Evolutionary conservation across 2,329 filamentous ascomycete genomes (phyloP), one percentile per base, ranked within the genome.

Genomic region (Fusarium sp.): DNA sequence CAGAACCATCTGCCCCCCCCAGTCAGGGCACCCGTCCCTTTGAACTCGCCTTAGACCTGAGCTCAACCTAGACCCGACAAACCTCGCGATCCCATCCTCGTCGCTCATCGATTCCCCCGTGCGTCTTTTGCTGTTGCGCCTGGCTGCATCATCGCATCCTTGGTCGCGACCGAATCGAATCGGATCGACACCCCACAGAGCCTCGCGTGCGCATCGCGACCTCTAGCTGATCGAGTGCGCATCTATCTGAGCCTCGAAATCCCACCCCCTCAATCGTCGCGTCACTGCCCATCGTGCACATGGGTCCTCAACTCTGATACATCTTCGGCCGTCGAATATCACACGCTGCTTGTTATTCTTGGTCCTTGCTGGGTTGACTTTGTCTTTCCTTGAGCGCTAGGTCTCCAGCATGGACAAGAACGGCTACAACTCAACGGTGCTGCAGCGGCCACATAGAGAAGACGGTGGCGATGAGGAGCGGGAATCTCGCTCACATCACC

Each of bases 351-450:
- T 73, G 66, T 61, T 73, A 47, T 47, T 57, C 30, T 27, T 43
- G 56, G 58, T 65, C 63, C 65, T 66, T 66, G 35, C 20, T 35
- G 63, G 50, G 27, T 50, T 64, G 70, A 62, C 62, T 65, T 66
- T 63, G 68, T 63, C 70, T 63, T 71, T 63, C 45, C 66, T 50
- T 65, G 38, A 68, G 72, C 72, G 66, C 72, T 76, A 74, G 59
- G 63, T 54, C 47, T 66, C 63, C 78, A 79, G 65, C 69, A 87
- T 87, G 85, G 85, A 87, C 66, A 83, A 77, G 67, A 78, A 82
- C 74, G 84, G 84, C 77, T 88, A 87, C 74, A 85, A 82, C 73
- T 87, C 87, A 71, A 87, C 85, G 58, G 85, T 88, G 78, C 81
- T 88, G 80, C 86, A 86, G 77, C 85, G 82, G 71, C 85, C 84